phyloP scores from a whole-genome alignment of 192 early-diverging fungal species.

The Coemansia sp. region DNA sequence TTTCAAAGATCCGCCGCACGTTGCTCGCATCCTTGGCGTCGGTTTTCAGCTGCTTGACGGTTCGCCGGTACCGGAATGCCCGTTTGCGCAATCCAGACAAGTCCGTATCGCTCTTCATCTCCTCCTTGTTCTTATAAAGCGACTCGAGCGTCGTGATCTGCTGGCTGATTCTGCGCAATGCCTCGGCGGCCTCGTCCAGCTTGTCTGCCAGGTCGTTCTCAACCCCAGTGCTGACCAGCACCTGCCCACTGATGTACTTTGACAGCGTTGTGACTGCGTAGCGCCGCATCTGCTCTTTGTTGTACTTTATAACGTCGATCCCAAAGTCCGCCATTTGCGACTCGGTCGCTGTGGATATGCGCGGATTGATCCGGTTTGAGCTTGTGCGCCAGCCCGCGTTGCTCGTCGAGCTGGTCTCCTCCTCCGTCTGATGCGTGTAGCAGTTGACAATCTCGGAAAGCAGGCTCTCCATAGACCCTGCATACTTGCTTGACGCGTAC shows the following conservation, averaged over 20 bases:
- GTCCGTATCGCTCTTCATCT: background rate
- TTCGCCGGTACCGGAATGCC: conserved; percentile 2
- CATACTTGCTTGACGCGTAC: conserved; percentile 6
- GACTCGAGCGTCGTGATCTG: conserved; percentile 26
- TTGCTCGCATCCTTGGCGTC: conserved; percentile 27
- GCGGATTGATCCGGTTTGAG: background rate
- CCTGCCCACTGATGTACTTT: conserved; percentile 47
- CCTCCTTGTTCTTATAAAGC: background rate
- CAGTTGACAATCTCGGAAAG: conserved; percentile 26
- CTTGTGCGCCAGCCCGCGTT: background rate
- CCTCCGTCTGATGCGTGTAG: conserved; percentile 17
- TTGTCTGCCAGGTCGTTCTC: conserved; percentile 48
- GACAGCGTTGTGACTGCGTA: conserved; percentile 37
- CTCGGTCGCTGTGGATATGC: conserved; percentile 1
- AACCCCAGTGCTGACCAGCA: conserved; percentile 45
- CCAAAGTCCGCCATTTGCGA: conserved; percentile 12
- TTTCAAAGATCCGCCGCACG: conserved; percentile 40
- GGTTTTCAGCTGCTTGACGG: conserved; percentile 14
- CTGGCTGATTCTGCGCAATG: conserved; percentile 6
- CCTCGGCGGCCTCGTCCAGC: conserved; percentile 20
- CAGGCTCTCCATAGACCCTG: conserved; percentile 24
- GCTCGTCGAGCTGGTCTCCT: background rate
- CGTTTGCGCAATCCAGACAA: conserved; percentile 13
- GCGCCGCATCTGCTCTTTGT: conserved; percentile 40
- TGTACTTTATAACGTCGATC: conserved; percentile 46